A percentile compares a stretch with the other conserved stretches of the same genome.
phyloP scores from a whole-genome alignment of 108 stramenopile species.

The Cyclostephanos tholiformis region DNA sequence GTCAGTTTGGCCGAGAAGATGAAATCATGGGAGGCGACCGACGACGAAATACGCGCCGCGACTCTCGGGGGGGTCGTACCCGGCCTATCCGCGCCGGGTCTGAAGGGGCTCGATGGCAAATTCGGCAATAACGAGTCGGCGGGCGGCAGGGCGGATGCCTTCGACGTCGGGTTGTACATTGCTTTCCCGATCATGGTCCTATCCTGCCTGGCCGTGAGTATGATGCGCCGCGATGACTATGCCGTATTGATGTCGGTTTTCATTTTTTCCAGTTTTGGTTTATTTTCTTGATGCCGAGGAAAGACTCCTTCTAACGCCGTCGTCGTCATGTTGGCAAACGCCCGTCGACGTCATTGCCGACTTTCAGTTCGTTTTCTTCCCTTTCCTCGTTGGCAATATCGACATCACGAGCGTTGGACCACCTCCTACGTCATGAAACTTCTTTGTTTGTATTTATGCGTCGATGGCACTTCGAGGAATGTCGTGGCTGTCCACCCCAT shows the following conservation, averaged over 20 bases:
- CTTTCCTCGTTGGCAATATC: conserved; percentile 74
- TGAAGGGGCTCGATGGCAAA: neutral
- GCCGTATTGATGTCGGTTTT: no score
- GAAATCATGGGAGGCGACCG: conserved; percentile 79
- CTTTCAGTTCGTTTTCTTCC: conserved; percentile 54
- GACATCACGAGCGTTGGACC: conserved; percentile 73
- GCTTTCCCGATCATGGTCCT: conserved; percentile 74
- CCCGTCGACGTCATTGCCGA: neutral
- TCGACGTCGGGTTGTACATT: conserved; percentile 76
- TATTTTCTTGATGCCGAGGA: neutral
- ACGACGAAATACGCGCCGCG: conserved; percentile 76
- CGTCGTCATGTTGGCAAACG: neutral
- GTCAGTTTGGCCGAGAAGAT: conserved; percentile 72
- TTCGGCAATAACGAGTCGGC: neutral
- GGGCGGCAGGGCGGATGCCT: conserved; percentile 57
- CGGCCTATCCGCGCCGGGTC: neutral
- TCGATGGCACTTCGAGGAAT: neutral
- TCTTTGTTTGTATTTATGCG: no score
- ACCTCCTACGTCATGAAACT: conserved; percentile 52
- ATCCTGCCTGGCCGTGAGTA: conserved; percentile 27
- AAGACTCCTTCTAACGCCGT: neutral
- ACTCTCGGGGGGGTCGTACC: conserved; percentile 69
- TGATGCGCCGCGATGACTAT: no score
- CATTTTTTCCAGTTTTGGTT: neutral
- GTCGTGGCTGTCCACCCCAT: no score